Percentiles rank a stretch among this genome's conserved stretches.
Conservation (phyloP, 2,329 filamentous ascomycete genomes). For the Aspergillus alliaceus region DNA sequence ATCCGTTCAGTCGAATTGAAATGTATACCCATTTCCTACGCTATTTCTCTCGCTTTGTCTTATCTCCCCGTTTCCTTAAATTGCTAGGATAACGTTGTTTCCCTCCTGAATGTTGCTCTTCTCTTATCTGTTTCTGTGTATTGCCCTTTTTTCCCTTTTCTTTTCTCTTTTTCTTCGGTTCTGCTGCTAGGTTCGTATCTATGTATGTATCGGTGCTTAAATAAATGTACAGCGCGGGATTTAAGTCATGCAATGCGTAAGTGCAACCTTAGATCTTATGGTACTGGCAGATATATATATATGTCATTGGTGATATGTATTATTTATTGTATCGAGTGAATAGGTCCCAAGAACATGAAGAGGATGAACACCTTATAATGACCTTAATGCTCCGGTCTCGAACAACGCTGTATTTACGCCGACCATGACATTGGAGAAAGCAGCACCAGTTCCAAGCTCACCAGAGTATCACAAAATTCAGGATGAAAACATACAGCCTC, state of each 20-base stretch:
- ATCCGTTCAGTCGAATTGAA: conserved; percentile 5
- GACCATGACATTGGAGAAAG: conserved; percentile 3
- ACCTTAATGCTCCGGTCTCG: not conserved
- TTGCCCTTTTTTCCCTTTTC: no score
- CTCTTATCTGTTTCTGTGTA: not conserved
- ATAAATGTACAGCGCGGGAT: not conserved
- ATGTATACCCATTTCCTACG: conserved; percentile 13
- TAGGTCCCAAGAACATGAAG: not conserved
- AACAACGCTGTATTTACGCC: conserved; percentile 8
- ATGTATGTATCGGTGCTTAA: not conserved
- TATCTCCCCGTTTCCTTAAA: conserved; percentile 31
- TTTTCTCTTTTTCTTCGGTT: not conserved
- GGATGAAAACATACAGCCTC: not conserved
- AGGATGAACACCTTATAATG: not conserved
- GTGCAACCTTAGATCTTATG: no score
- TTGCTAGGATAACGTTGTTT: not conserved
- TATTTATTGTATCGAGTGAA: not conserved
- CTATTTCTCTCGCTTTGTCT: conserved; percentile 57
- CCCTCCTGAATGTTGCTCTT: not conserved
- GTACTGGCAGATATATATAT: not conserved
- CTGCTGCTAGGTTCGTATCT: not conserved
- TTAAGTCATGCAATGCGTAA: no score
- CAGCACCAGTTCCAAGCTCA: not conserved
- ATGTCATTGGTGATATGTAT: not conserved
- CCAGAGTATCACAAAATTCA: conserved; percentile 9